A percentile compares a stretch with the other conserved stretches of the same genome.
Evolutionary conservation across 768 basidiomycete genomes (phyloP).

Genomic region (Xerocomus spinulosus): DNA sequence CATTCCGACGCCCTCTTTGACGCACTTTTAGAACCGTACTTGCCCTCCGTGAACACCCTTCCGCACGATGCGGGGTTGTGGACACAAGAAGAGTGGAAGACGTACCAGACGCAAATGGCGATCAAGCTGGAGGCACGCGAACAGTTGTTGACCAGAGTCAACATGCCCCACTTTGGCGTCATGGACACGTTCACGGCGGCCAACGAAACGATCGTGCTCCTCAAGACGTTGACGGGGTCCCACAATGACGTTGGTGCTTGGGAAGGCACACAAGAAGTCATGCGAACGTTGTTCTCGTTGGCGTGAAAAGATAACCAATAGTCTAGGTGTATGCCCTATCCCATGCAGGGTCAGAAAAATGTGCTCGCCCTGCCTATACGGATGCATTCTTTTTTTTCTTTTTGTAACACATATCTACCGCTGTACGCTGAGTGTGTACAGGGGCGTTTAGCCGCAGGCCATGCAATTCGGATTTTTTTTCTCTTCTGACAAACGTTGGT

Average conservation of each 20-base stretch:
- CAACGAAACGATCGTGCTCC: constrained; percentile 47
- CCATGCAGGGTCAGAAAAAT: no score
- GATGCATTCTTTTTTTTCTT: no score
- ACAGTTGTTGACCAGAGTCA: constrained; percentile 41
- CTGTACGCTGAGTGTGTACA: no score
- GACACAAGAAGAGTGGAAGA: constrained; percentile 42
- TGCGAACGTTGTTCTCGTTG: constrained; percentile 31
- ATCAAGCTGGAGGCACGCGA: constrained; percentile 40
- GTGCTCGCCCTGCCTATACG: not conserved
- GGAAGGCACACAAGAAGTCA: constrained; percentile 68
- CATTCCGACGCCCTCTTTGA: constrained; percentile 71
- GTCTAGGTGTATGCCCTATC: no score
- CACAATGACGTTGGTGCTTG: constrained; percentile 56
- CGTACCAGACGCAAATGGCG: constrained; percentile 36
- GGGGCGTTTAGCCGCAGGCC: not conserved
- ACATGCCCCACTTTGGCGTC: constrained; percentile 46
- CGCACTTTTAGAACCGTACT: constrained; percentile 55
- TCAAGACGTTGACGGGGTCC: constrained; percentile 53
- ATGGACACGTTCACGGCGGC: constrained; percentile 49
- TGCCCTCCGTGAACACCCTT: constrained; percentile 47
- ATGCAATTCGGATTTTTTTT: not conserved
- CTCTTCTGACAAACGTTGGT: no score
- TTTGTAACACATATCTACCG: no score
- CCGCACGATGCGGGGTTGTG: constrained; percentile 26
- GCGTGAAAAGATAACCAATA: no score